These are phyloP conservation scores for Clarireedia monteithiana DNA, from an alignment of 2,329 filamentous ascomycete species.

Conservation along the genomic window DNA sequence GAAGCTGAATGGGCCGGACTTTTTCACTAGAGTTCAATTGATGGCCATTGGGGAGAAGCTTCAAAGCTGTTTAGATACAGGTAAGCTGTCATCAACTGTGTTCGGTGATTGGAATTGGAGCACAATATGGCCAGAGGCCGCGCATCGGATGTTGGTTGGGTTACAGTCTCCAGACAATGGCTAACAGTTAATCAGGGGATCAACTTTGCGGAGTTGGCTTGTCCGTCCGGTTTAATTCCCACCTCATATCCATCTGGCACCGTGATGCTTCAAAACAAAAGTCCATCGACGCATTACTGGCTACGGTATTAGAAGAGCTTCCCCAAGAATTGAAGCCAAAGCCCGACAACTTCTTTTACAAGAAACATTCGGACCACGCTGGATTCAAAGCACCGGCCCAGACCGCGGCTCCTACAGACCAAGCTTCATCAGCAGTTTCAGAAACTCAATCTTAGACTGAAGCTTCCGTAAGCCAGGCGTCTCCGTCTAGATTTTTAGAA, in stretches of 20 bases:
- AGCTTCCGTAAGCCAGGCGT: conserved; percentile 13
- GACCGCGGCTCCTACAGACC: conserved; percentile 12
- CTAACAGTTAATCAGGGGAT: conserved; percentile 46
- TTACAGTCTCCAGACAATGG: no score
- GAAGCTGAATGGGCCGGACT: conserved; percentile 63
- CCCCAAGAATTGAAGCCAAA: conserved; percentile 66
- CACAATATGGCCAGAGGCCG: no score
- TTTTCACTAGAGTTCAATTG: conserved; percentile 76
- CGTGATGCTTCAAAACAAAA: conserved; percentile 74
- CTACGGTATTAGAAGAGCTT: conserved; percentile 65
- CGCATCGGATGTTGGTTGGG: no score
- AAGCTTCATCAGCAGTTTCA: conserved; percentile 1
- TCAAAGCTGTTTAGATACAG: conserved; percentile 62
- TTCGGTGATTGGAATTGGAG: no score
- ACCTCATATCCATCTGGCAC: conserved; percentile 90
- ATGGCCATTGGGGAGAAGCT: conserved; percentile 78
- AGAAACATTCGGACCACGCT: conserved; percentile 81
- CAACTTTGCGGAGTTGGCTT: conserved; percentile 87
- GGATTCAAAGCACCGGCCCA: conserved; percentile 59
- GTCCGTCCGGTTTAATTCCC: conserved; percentile 80
- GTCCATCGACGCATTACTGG: conserved; percentile 67
- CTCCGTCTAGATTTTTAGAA: no score
- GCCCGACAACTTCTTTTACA: conserved; percentile 70
- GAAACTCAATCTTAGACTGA: neutral
- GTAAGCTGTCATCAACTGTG: conserved; percentile 36